phyloP scores from a whole-genome alignment of 352 stramenopile species.

The Pythium rishiriense region DNA sequence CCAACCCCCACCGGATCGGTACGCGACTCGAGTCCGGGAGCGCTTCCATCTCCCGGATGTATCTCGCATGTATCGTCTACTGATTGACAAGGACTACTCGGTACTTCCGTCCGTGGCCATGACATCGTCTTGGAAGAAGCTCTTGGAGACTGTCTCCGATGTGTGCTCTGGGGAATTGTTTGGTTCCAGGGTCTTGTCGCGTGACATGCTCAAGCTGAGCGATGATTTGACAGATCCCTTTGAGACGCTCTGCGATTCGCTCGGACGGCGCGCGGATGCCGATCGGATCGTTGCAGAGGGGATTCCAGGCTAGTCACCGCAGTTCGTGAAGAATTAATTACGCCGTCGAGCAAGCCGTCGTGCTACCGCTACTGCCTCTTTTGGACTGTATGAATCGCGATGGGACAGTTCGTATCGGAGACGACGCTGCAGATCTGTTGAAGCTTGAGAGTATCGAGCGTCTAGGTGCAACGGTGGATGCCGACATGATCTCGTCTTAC shows the following conservation, averaged over 20 bases:
- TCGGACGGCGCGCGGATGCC: neutral
- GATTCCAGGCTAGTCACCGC: neutral
- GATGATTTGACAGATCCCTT: conserved; percentile 24
- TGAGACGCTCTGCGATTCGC: neutral
- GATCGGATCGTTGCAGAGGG: conserved; percentile 14
- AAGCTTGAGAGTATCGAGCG: neutral
- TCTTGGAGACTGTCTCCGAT: conserved; percentile 1
- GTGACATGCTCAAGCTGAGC: conserved; percentile 32
- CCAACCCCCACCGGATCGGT: conserved; percentile 1
- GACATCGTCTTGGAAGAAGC: neutral
- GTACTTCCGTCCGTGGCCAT: neutral
- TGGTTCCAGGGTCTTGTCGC: conserved; percentile 30
- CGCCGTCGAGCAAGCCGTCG: neutral
- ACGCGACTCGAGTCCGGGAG: neutral
- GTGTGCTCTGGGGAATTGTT: conserved; percentile 31
- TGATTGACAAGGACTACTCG: conserved; percentile 1
- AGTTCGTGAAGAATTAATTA: conserved; percentile 5
- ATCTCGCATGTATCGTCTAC: neutral
- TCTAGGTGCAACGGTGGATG: neutral
- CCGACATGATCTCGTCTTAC: neutral
- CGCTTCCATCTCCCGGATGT: neutral
- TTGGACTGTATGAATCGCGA: conserved; percentile 30
- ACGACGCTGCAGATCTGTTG: neutral
- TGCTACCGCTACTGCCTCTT: conserved; percentile 20
- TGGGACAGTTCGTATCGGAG: neutral